Evolutionary conservation across 768 basidiomycete genomes (phyloP).

Genomic region (Coprinopsis sp.): DNA sequence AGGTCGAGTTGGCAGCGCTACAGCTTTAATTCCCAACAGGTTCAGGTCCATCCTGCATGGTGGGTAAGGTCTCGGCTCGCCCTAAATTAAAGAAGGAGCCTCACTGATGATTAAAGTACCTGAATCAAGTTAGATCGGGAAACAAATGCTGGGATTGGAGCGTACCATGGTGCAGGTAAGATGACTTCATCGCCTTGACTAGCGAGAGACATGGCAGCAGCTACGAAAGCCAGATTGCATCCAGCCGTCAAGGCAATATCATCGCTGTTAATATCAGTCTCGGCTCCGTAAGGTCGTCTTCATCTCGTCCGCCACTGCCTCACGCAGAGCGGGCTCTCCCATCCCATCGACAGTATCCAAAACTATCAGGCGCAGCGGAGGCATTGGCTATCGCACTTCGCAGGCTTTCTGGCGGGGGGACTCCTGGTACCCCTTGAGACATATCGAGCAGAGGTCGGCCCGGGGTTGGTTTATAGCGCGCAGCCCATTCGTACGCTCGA

Average conservation of each 20-base stretch:
- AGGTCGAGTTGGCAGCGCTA: slow-evolving; percentile 49
- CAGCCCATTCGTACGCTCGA: slow-evolving; percentile 53
- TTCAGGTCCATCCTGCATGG: slow-evolving; percentile 57
- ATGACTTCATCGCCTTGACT: slow-evolving; percentile 68
- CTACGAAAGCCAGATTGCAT: slow-evolving; percentile 69
- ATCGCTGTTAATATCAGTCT: slow-evolving; percentile 41
- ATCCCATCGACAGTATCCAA: slow-evolving; percentile 54
- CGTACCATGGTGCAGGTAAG: slow-evolving; percentile 65
- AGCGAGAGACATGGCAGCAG: slow-evolving; percentile 58
- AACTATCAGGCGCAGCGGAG: slow-evolving; percentile 37
- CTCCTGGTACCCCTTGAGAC: slow-evolving; percentile 73
- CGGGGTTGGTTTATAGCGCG: slow-evolving; percentile 35
- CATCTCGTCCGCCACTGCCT: slow-evolving; percentile 59
- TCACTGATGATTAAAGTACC: slow-evolving; percentile 68
- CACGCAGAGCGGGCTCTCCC: slow-evolving; percentile 53
- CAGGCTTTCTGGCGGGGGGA: slow-evolving; percentile 51
- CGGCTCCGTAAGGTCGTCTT: slow-evolving; percentile 47
- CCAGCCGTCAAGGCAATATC: slow-evolving; percentile 71
- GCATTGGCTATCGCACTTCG: slow-evolving; percentile 44
- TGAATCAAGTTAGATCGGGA: no score
- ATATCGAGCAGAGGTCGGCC: slow-evolving; percentile 57
- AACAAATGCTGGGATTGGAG: slow-evolving; percentile 1
- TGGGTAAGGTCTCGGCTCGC: background rate
- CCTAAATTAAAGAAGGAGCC: slow-evolving; percentile 7
- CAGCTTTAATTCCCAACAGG: slow-evolving; percentile 54